These are phyloP conservation scores for Tritrichomonas foetus DNA, from an alignment of 208 protist genomes.

Conservation along the genomic window DNA sequence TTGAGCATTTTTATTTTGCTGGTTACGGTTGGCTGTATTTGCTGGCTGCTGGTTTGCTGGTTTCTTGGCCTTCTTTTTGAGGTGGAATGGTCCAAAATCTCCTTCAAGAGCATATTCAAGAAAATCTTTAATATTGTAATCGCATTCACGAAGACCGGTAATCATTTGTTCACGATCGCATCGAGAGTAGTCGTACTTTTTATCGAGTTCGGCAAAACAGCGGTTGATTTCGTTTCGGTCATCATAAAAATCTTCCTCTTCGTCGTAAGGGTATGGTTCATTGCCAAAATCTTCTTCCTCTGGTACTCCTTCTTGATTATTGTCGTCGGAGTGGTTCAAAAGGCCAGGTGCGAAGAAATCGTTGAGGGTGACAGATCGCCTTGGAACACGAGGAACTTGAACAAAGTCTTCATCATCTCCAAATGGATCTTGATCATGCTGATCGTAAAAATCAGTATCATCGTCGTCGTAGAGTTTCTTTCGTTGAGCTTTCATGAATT, in stretches of 20 bases:
- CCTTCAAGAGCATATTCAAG: background rate
- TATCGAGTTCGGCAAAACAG: background rate
- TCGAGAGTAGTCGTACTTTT: constrained; percentile 6
- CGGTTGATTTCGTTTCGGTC: background rate
- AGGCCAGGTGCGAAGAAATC: background rate
- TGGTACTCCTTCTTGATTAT: background rate
- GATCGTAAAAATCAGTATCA: background rate
- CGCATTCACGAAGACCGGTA: background rate
- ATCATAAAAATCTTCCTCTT: background rate
- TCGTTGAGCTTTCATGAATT: background rate
- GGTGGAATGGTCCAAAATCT: background rate
- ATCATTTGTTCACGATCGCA: background rate
- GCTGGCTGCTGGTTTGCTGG: background rate
- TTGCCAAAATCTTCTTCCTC: background rate
- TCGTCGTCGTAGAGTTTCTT: background rate
- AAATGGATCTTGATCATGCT: background rate
- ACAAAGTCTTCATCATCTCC: background rate
- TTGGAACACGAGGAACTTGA: background rate
- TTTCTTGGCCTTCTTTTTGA: background rate
- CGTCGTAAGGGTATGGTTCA: background rate
- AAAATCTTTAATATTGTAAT: background rate
- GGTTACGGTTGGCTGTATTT: too few relatives aligned
- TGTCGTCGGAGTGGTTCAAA: background rate
- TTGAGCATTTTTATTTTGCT: background rate
- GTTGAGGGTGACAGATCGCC: background rate